Percentiles rank a stretch among this genome's conserved stretches.
These are phyloP conservation scores for Flaveria sonorensis DNA, from an alignment of 129 eudicot genomes.

Conservation along the genomic window DNA sequence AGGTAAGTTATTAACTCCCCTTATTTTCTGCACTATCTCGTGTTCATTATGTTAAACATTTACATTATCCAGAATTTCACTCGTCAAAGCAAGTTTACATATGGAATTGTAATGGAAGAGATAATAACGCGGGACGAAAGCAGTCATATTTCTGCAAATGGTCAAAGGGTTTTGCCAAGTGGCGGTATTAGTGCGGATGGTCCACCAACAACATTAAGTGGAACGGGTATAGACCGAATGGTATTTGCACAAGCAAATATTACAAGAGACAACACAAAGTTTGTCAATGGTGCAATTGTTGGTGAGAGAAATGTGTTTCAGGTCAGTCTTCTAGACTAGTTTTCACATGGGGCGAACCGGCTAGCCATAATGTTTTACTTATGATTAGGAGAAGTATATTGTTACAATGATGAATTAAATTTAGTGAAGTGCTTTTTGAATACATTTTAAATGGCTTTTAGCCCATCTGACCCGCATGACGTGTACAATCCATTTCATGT, in stretches of 20 bases:
- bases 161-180: slow-evolving; percentile 76
- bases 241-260: slow-evolving; percentile 90
- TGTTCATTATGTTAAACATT: neutral
- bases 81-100: slow-evolving; percentile 91
- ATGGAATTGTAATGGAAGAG: slow-evolving; percentile 91
- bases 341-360: neutral
- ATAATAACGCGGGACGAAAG: slow-evolving; percentile 94
- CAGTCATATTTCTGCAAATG: slow-evolving; percentile 72
- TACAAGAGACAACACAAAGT: slow-evolving; percentile 85
- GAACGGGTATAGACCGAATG: slow-evolving; percentile 87
- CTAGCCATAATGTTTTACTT: neutral
- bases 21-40: neutral
- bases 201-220: slow-evolving; percentile 93
- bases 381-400: neutral
- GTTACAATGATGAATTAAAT: neutral
- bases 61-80: slow-evolving; percentile 67
- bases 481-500: neutral
- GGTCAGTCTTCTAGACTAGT: slow-evolving; percentile 41
- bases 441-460: neutral
- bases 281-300: slow-evolving; percentile 83
- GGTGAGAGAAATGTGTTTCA: slow-evolving; percentile 94
- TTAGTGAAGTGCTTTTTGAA: neutral
- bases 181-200: slow-evolving; percentile 90
- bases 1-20: slow-evolving; percentile 48
- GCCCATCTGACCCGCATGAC: neutral